Base-by-base conservation (phyloP, 805 yeast genomes). In the Zygotorulaspora florentina region DNA sequence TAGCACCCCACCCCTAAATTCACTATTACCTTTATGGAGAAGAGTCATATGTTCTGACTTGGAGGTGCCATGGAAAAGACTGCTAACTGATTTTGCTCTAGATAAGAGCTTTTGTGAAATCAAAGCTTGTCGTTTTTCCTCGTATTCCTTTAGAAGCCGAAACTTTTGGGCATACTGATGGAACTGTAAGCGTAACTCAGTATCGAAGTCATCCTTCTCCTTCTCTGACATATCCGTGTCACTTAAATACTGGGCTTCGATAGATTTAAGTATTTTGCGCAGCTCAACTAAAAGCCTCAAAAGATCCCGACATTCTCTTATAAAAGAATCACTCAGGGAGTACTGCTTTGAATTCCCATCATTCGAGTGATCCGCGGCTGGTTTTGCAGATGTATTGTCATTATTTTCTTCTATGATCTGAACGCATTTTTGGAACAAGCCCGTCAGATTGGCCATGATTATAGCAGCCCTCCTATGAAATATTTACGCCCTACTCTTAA, bases 181-280 rank as follows among this genome's bases (percentile, higher is more conserved):
- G 38, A 80, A 54, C 56, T 77, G 76, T 18, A 73, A 55, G 46
- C 78, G 72, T 35, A 79, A 69, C 47, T 79, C 80, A 39, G 77
- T 74, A 52, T 80, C 85, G 17, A 81, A 70, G 30, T 72, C 70
- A 48, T 79, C 78, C 54, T 79, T 76, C 33, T 79, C 82, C 8
- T 64, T 69, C 26, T 71, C 70, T 20, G 73, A 55, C 59, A 77
- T 67, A 41, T 42, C 59, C 38, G 42, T 42, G 39, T 52, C 55
- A 39, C 49, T 46, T 38, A 61, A 43, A 41, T 70, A 71, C 25
- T 58, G 52, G 0, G 63, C 48, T 29, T 57, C 60, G 3, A 68
- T 51, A 1, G 55, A 44, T 12, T 27, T 42, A 1, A 70, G 39
- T 2, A 67, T 59, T 13, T 48, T 52, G 17, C 54, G 52, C 17